These are phyloP conservation scores for Acanthamoeba royreba DNA, from an alignment of 208 protist genomes.

Conservation along the genomic window DNA sequence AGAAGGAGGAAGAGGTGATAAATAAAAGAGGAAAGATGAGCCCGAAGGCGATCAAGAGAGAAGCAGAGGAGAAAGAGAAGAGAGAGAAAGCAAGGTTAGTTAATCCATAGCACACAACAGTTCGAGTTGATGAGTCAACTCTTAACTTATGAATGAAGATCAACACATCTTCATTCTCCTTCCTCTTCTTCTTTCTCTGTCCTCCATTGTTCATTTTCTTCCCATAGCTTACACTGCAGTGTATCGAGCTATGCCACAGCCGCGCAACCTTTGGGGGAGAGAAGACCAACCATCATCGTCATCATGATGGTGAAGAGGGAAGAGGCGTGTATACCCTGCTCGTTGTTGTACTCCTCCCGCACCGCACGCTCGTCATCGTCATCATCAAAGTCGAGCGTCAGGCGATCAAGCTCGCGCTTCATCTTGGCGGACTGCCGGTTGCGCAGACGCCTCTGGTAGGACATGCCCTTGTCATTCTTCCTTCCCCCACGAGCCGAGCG, in stretches of 20 bases:
- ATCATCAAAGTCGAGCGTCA: not conserved
- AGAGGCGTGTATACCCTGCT: not conserved
- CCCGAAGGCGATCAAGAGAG: too few species aligned
- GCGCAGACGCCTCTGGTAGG: slow-evolving; percentile 10
- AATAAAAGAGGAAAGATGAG: too few species aligned
- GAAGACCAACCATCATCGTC: not conserved
- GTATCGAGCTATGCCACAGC: too few species aligned
- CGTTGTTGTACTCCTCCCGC: slow-evolving; percentile 10
- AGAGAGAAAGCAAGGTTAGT: too few species aligned
- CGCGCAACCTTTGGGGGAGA: not conserved
- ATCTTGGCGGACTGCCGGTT: not conserved
- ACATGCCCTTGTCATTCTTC: not conserved
- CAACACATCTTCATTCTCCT: too few species aligned
- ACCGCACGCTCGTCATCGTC: not conserved
- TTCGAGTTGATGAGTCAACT: too few species aligned
- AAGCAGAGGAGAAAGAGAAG: not conserved
- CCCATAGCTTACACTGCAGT: too few species aligned
- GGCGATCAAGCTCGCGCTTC: not conserved
- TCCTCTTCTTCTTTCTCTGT: too few species aligned
- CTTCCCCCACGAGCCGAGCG: not conserved
- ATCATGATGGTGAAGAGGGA: not conserved
- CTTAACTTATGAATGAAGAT: too few species aligned
- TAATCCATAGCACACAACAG: too few species aligned
- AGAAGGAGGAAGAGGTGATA: not conserved
- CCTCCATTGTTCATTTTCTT: too few species aligned